These are phyloP conservation scores for Calonectria henricotiae DNA, from an alignment of 2,329 filamentous ascomycete species.

Conservation along the genomic window DNA sequence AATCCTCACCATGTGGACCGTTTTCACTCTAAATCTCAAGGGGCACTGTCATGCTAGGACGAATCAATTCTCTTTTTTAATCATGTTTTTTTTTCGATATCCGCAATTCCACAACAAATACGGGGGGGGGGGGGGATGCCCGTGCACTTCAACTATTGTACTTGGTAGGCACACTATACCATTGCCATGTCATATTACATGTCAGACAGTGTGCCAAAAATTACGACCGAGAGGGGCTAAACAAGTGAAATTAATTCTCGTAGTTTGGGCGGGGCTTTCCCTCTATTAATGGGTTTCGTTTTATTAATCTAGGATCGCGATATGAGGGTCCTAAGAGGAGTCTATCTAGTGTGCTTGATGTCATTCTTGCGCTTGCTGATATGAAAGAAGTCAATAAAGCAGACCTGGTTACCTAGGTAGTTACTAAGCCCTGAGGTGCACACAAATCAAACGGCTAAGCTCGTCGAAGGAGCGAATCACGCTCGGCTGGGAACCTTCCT, in stretches of 20 bases:
- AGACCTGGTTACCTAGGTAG: too few species aligned
- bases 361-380: neutral
- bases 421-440: neutral
- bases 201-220: neutral
- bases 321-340: too few species aligned
- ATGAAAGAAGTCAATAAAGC: neutral
- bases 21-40: neutral
- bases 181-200: too few species aligned
- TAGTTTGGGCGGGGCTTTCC: too few species aligned
- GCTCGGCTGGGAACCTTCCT: constrained; percentile 50
- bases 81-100: neutral
- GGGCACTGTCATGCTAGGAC: neutral
- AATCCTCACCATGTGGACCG: constrained; percentile 11
- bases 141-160: constrained; percentile 11
- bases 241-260: too few species aligned
- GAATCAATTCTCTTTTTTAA: constrained; percentile 7
- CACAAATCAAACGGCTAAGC: neutral
- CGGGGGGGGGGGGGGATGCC: constrained; percentile 14
- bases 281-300: too few species aligned
- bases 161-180: too few species aligned
- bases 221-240: neutral
- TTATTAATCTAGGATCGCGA: too few species aligned
- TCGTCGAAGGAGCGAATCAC: constrained; percentile 54
- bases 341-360: too few species aligned
- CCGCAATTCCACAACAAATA: neutral